phyloP scores from a whole-genome alignment of 345 rosid genomes.

The Mangifera indica region DNA sequence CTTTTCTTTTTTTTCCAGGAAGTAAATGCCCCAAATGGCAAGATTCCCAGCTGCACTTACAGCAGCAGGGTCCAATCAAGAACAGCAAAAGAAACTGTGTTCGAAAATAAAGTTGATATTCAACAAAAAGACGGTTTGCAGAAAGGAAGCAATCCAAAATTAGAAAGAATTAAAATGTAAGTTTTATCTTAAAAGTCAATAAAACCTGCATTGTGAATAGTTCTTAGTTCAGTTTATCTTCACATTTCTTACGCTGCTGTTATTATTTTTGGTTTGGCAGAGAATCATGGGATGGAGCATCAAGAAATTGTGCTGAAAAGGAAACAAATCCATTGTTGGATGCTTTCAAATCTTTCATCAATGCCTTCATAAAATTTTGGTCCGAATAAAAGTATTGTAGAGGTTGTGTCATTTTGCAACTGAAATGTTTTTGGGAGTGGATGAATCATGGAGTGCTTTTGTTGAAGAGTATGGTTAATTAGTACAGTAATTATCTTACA shows the following conservation, averaged over 20 bases:
- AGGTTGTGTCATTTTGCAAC: background rate
- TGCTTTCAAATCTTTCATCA: conserved; percentile 50
- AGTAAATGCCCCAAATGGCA: conserved; percentile 24
- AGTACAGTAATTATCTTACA: no score
- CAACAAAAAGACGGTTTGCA: conserved; percentile 27
- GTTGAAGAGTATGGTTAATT: conserved; percentile 1
- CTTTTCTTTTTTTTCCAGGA: conserved; percentile 41
- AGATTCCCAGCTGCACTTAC: conserved; percentile 11
- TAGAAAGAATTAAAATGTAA: conserved; percentile 78
- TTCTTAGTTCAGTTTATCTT: background rate
- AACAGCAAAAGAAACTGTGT: conserved; percentile 21
- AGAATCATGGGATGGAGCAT: conserved; percentile 63
- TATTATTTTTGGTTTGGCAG: conserved; percentile 37
- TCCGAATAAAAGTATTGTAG: conserved; percentile 38
- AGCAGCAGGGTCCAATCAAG: conserved; percentile 18
- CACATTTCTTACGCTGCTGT: background rate
- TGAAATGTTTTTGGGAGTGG: background rate
- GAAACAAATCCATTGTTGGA: conserved; percentile 54
- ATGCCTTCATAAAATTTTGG: conserved; percentile 76
- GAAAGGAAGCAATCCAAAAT: conserved; percentile 44
- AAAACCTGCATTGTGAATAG: background rate
- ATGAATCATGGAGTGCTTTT: background rate
- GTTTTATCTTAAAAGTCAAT: conserved; percentile 22
- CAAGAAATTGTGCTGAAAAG: conserved; percentile 27
- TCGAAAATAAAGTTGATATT: conserved; percentile 28